A percentile compares a stretch with the other conserved stretches of the same genome.
These are phyloP conservation scores for Epicoccum nigrum DNA, from an alignment of 2,329 filamentous ascomycete genomes.

Conservation along the genomic window DNA sequence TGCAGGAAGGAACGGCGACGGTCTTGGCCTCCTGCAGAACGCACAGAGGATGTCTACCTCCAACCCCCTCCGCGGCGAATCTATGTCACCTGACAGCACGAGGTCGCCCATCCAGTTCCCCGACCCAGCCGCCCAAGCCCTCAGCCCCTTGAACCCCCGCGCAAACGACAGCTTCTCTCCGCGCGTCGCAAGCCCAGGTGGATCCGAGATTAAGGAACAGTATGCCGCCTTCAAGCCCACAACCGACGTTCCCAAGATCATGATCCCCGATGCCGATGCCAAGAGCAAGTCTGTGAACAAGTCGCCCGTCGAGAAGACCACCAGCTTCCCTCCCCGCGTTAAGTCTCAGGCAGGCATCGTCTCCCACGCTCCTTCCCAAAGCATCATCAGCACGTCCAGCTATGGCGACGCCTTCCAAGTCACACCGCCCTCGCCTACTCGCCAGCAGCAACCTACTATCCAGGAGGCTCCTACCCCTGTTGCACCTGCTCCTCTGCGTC, in stretches of 20 bases:
- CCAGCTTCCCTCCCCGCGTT: slow-evolving; percentile 34
- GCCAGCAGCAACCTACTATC: slow-evolving; percentile 25
- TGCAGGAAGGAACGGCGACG: slow-evolving; percentile 55
- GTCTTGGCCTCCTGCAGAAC: slow-evolving; percentile 61
- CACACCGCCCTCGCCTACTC: slow-evolving; percentile 52
- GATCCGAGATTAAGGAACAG: slow-evolving; percentile 30
- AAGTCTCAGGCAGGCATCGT: slow-evolving; percentile 47
- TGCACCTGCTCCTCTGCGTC: slow-evolving; percentile 39
- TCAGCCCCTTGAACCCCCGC: slow-evolving; percentile 41
- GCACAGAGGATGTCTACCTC: slow-evolving; percentile 65
- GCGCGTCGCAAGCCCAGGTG: slow-evolving; percentile 6
- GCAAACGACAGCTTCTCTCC: slow-evolving; percentile 23
- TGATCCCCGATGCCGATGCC: slow-evolving; percentile 27
- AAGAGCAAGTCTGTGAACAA: slow-evolving; percentile 33
- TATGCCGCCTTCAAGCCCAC: slow-evolving; percentile 48
- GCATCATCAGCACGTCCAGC: slow-evolving; percentile 58
- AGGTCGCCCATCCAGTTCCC: slow-evolving; percentile 43
- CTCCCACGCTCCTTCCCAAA: slow-evolving; percentile 42
- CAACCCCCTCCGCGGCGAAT: slow-evolving; percentile 52
- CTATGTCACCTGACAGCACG: slow-evolving; percentile 42
- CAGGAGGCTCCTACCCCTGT: slow-evolving; percentile 26
- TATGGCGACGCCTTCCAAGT: slow-evolving; percentile 62
- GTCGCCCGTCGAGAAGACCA: slow-evolving; percentile 30
- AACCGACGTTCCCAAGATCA: slow-evolving; percentile 32
- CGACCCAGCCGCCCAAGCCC: slow-evolving; percentile 34